These are phyloP conservation scores for Phtheirospermum japonicum DNA, from an alignment of 257 asterid species.

Conservation along the genomic window DNA sequence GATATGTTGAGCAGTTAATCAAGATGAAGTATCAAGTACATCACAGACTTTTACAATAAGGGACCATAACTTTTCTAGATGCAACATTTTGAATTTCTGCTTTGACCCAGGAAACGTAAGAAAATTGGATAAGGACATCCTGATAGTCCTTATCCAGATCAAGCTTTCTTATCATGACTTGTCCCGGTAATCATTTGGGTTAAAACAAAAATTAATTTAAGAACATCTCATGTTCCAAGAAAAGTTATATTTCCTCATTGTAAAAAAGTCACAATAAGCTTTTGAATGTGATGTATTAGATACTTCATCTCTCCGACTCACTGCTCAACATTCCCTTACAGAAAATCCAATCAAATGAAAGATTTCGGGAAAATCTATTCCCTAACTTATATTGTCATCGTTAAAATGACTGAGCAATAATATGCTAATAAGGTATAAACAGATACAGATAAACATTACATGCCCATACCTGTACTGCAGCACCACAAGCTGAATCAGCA, in stretches of 20 bases:
- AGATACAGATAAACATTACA: neutral
- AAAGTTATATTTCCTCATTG: conserved; percentile 1
- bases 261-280: conserved; percentile 1
- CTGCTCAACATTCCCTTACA: neutral
- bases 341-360: too few species aligned
- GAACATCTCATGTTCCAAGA: neutral
- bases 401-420: conserved; percentile 15
- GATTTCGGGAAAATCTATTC: too few species aligned
- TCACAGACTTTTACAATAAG: too few species aligned
- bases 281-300: conserved; percentile 17
- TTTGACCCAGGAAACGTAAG: too few species aligned
- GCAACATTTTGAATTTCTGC: too few species aligned
- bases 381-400: neutral
- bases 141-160: conserved; percentile 7
- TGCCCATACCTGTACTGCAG: conserved; percentile 75
- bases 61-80: too few species aligned
- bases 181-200: neutral
- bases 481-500: conserved; percentile 93
- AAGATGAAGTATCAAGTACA: too few species aligned
- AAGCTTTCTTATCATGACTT: conserved; percentile 4
- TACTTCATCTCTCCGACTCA: conserved; percentile 8
- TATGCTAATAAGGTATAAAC: conserved; percentile 6
- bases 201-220: conserved; percentile 11
- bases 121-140: neutral
- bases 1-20: too few species aligned